Evolutionary conservation across 352 stramenopile species (phyloP).

Genomic region (Peronospora belbahrii): DNA sequence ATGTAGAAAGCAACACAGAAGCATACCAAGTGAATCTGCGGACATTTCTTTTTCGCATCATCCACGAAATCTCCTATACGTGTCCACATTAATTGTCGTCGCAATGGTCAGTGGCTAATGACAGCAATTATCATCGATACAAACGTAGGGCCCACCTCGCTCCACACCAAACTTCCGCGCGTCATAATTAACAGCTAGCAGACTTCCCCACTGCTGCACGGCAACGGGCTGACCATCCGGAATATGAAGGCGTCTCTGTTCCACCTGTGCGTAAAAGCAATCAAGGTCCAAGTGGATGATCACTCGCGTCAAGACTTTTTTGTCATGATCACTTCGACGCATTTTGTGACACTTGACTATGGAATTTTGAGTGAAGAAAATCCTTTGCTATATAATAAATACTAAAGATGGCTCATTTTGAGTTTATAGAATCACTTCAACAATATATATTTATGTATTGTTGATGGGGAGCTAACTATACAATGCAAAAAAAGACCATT

Average conservation of each 20-base stretch:
- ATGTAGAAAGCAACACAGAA: not conserved
- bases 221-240: slow-evolving; percentile 52
- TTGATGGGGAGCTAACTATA: too few species aligned
- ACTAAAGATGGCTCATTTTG: too few species aligned
- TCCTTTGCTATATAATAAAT: too few species aligned
- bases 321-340: not conserved
- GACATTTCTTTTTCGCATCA: slow-evolving; percentile 63
- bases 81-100: not conserved
- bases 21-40: slow-evolving; percentile 63
- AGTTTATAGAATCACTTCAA: too few species aligned
- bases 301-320: slow-evolving; percentile 29
- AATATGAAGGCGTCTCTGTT: slow-evolving; percentile 66
- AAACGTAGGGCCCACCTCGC: slow-evolving; percentile 24
- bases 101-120: not conserved
- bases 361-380: too few species aligned
- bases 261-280: slow-evolving; percentile 86
- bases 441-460: too few species aligned
- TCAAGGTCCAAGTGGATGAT: slow-evolving; percentile 83
- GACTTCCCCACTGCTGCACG: slow-evolving; percentile 78
- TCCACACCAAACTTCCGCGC: slow-evolving; percentile 63
- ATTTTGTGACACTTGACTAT: not conserved
- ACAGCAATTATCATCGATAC: too few species aligned
- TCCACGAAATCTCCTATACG: slow-evolving; percentile 52
- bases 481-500: too few species aligned
- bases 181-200: slow-evolving; percentile 81